These are phyloP conservation scores for Arthrobotrys musiformis DNA, from an alignment of 2,329 filamentous ascomycete species.

Conservation along the genomic window DNA sequence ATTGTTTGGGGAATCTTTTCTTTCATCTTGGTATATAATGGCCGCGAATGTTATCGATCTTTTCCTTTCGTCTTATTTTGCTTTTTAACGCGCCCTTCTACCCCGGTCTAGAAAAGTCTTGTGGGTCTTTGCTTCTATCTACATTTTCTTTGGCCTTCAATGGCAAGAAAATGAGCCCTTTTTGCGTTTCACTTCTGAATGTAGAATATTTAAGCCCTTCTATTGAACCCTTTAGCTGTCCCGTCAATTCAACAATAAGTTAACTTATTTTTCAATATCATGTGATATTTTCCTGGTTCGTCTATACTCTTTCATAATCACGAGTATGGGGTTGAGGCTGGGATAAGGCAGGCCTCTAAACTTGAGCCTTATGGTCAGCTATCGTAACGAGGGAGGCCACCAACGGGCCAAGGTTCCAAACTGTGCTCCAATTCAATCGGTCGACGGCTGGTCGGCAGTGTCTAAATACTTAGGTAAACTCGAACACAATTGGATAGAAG, in stretches of 20 bases:
- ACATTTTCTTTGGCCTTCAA: conserved; percentile 11
- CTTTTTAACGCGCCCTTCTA: not conserved
- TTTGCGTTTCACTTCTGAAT: conserved; percentile 35
- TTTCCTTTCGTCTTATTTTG: not conserved
- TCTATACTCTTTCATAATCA: too few species aligned
- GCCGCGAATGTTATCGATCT: conserved; percentile 1
- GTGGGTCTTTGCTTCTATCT: conserved; percentile 8
- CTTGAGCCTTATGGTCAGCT: too few species aligned
- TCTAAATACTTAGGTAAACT: not conserved
- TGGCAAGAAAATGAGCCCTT: conserved; percentile 10
- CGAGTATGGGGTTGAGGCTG: too few species aligned
- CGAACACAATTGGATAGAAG: not conserved
- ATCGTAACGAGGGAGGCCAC: too few species aligned
- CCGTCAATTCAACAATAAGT: not conserved
- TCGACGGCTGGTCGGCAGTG: not conserved
- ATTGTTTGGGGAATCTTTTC: conserved; percentile 9
- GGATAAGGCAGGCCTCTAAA: too few species aligned
- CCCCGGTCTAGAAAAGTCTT: conserved; percentile 33
- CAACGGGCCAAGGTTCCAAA: not conserved
- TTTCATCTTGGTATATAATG: conserved; percentile 30
- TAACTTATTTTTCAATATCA: not conserved
- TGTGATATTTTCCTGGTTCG: too few species aligned
- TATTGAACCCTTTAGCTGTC: not conserved
- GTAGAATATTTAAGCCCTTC: conserved; percentile 42
- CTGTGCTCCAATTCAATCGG: not conserved